phyloP scores from a whole-genome alignment of 371 early-diverging fungal genomes.

The Phascolomyces articulosus region DNA sequence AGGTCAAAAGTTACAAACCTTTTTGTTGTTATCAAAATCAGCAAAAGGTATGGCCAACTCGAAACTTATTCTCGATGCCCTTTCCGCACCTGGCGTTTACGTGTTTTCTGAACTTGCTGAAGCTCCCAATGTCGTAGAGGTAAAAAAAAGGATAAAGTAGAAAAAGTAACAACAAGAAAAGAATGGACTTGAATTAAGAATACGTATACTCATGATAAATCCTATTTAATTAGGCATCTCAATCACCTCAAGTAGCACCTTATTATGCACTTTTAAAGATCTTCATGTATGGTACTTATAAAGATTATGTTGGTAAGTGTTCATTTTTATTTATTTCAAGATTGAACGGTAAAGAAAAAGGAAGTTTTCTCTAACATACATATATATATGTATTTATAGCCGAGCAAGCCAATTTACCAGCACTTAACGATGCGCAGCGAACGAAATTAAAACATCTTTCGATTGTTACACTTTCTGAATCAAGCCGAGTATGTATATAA shows the following conservation, averaged over 20 bases:
- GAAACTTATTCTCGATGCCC: constrained; percentile 75
- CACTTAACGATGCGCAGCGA: constrained; percentile 61
- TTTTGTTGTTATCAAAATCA: constrained; percentile 75
- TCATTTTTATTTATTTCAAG: not conserved
- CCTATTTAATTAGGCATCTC: constrained; percentile 50
- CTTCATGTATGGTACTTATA: constrained; percentile 81
- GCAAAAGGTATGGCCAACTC: constrained; percentile 77
- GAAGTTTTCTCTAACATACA: too few relatives aligned
- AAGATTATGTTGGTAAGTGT: constrained; percentile 73
- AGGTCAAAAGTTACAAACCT: constrained; percentile 65
- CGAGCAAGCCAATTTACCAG: constrained; percentile 35
- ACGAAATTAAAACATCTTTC: constrained; percentile 79
- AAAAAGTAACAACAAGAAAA: not conserved
- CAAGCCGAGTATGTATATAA: constrained; percentile 51
- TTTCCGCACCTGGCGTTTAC: constrained; percentile 77
- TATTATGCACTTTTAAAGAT: constrained; percentile 65
- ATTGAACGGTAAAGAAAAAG: too few relatives aligned
- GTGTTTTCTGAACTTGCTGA: constrained; percentile 83
- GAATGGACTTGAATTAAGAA: too few relatives aligned
- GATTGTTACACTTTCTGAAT: constrained; percentile 74
- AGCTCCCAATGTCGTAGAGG: constrained; percentile 72
- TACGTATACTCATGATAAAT: too few relatives aligned
- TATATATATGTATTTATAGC: not conserved
- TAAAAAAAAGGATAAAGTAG: constrained; percentile 23
- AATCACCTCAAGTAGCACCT: constrained; percentile 58